A percentile compares a stretch with the other conserved stretches of the same genome.
Conservation (phyloP, 169 alveolate species). For the Besnoitia besnoiti region DNA sequence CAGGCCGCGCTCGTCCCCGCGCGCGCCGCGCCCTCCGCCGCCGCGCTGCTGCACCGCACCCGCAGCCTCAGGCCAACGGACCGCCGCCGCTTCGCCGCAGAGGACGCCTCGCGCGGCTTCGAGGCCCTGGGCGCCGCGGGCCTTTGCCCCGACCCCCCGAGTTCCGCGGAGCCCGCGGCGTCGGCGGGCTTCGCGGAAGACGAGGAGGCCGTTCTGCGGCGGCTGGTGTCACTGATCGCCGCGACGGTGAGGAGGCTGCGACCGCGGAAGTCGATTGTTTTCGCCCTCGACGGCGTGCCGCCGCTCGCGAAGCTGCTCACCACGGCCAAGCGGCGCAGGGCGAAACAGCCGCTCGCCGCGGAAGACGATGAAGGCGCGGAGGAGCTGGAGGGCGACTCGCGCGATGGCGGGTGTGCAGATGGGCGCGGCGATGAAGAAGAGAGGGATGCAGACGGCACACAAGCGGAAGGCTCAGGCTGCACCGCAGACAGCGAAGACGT, state of each 20-base stretch:
- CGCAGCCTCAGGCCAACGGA: too few relatives aligned
- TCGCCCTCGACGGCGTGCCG: conserved; percentile 77
- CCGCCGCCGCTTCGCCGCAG: too few relatives aligned
- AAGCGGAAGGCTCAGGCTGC: not conserved
- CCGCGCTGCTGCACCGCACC: too few relatives aligned
- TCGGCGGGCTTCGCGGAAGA: conserved; percentile 35
- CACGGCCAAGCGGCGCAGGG: not conserved
- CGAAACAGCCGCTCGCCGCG: not conserved
- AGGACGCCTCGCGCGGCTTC: too few relatives aligned
- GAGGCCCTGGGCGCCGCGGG: too few relatives aligned
- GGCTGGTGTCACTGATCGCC: conserved; percentile 66
- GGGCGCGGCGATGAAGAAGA: not conserved
- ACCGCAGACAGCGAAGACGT: not conserved
- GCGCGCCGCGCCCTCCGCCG: too few relatives aligned
- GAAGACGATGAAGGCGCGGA: not conserved
- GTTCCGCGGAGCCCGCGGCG: too few relatives aligned
- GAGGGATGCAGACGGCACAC: not conserved
- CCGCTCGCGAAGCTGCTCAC: conserved; percentile 75
- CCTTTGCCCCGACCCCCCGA: too few relatives aligned
- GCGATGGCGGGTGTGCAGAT: not conserved
- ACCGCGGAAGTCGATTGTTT: conserved; percentile 69
- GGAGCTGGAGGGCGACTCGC: not conserved
- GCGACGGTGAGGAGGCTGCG: conserved; percentile 64
- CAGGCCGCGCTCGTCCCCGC: too few relatives aligned
- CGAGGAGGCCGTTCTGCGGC: conserved; percentile 63